Conservation (phyloP, 169 alveolate genomes). For the Plasmodium inui region DNA sequence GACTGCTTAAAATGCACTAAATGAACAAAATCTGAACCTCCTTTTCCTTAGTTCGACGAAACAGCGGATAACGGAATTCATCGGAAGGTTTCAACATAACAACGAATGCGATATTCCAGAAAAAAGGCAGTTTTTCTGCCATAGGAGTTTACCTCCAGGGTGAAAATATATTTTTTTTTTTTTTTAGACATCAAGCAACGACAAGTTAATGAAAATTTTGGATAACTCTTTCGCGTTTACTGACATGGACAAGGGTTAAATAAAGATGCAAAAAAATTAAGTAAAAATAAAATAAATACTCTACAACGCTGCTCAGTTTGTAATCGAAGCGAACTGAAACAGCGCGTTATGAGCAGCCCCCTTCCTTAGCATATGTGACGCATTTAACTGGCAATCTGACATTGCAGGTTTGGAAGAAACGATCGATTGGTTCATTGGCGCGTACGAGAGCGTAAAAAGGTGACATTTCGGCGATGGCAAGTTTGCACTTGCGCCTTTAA, state of each 20-base stretch:
- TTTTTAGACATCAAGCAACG: constrained; percentile 59
- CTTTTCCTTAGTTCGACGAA: constrained; percentile 37
- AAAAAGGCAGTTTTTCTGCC: neutral
- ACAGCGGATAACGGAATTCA: constrained; percentile 71
- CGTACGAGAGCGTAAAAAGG: constrained; percentile 47
- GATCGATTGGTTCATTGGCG: constrained; percentile 52
- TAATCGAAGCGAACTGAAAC: neutral
- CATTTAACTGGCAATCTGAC: neutral
- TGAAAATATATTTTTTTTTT: neutral
- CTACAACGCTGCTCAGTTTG: neutral
- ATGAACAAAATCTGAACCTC: neutral
- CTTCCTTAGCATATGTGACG: neutral
- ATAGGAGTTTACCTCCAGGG: neutral
- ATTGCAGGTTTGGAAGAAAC: constrained; percentile 67
- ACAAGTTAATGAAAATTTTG: constrained; percentile 41
- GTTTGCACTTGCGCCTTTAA: neutral
- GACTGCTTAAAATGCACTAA: neutral
- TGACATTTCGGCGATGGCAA: neutral
- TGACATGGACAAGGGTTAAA: constrained; percentile 50
- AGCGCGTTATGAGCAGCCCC: neutral
- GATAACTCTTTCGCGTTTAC: constrained; percentile 57
- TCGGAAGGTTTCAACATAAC: constrained; percentile 49
- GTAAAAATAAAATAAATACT: neutral
- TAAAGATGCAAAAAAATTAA: neutral
- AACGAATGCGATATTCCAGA: neutral